phyloP scores from a whole-genome alignment of 441 rosid species.

The Manihot esculenta region DNA sequence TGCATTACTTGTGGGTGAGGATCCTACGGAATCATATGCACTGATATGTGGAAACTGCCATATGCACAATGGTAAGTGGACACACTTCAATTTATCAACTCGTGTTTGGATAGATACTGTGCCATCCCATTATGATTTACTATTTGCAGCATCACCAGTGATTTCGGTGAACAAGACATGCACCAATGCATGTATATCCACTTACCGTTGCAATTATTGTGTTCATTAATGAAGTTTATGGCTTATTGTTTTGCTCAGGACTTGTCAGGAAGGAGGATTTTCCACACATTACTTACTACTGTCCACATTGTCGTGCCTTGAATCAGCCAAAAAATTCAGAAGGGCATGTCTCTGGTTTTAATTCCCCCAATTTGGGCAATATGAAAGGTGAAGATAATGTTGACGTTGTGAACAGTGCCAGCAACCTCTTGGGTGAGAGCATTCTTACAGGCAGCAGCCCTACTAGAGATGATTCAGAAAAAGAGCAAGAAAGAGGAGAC shows the following conservation, averaged over 20 bases:
- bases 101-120: background rate
- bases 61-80: slow-evolving; percentile 81
- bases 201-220: background rate
- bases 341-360: slow-evolving; percentile 31
- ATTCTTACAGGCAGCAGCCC: slow-evolving; percentile 22
- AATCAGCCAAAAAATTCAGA: slow-evolving; percentile 61
- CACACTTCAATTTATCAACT: background rate
- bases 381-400: slow-evolving; percentile 21
- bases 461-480: slow-evolving; percentile 24
- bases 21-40: slow-evolving; percentile 85
- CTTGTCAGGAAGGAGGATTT: slow-evolving; percentile 85
- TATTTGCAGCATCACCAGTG: background rate
- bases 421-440: slow-evolving; percentile 26
- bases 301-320: slow-evolving; percentile 82
- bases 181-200: background rate
- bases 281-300: slow-evolving; percentile 71
- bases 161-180: too few species aligned
- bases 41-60: slow-evolving; percentile 91
- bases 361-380: slow-evolving; percentile 10
- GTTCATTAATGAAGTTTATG: too few species aligned
- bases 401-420: slow-evolving; percentile 21
- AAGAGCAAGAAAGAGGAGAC: slow-evolving; percentile 33
- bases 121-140: background rate
- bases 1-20: slow-evolving; percentile 91
- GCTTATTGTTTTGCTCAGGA: slow-evolving; percentile 44